Base-by-base conservation (phyloP, 352 stramenopile genomes). In the Globisporangium camurandrum region DNA sequence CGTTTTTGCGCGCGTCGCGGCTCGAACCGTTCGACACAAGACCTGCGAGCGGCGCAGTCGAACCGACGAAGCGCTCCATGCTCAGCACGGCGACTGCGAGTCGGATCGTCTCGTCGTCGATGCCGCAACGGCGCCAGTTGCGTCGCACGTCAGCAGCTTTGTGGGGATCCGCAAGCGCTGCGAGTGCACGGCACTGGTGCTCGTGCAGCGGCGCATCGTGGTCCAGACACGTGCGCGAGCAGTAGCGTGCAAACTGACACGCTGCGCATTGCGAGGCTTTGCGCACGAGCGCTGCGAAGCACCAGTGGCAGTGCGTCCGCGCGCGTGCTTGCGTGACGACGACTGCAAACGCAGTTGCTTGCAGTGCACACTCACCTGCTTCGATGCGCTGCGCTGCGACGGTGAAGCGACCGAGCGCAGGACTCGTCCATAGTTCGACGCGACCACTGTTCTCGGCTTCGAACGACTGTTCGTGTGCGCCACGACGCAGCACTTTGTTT, bases 191-290 rank as follows among this genome's bases (percentile, higher is more conserved):
- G 49, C 76, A 88, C 45, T 86, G 73, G 14, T 66, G 64, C 31
- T 69, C 71, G 44, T 88, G 76, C 33, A 88, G 49, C 38, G 49
- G 9, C 0, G 58, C 51, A 53, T 86, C 71, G 30, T 57, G 48
- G 24, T 65, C 44, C 20, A 85, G 46, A 54, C 73, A 88, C 28
- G 65, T 49, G 19, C 51, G 64, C 26, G 66, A 77, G 43, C 76
- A 86, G 51, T 84, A 86, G 33, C 66, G 58, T 17, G 71, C 52
- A 41, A 79, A 84, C 38, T 61, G 42, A 44, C 75, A 87, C 19
- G 54, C 59, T 14, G 52, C 75, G 27, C 75, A 87, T 22, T 78
- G 68, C 1, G 84, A 57, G 20, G 67, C 72, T 51, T 72, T 82
- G 43, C 66, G 66, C 1, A 46, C 48, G 5, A 87, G 61, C 38